These are phyloP conservation scores for Phytophthora aleatoria DNA, from an alignment of 352 stramenopile genomes.

Conservation along the genomic window DNA sequence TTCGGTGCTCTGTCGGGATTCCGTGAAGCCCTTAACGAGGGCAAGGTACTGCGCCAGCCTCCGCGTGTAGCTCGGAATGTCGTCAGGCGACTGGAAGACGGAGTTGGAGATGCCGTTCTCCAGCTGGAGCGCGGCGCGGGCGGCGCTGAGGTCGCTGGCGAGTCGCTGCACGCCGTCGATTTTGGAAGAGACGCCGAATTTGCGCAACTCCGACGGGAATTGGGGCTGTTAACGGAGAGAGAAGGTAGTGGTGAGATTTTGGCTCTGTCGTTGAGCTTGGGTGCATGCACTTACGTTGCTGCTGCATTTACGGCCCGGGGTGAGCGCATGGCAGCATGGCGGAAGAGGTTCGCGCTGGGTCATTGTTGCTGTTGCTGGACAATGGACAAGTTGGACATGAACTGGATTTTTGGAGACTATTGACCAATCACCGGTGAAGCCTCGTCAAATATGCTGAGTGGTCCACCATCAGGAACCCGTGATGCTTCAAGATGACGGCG, in stretches of 20 bases:
- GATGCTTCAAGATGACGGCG: no score
- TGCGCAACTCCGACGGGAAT: constrained; percentile 51
- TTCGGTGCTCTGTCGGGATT: constrained; percentile 5
- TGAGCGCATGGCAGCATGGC: constrained; percentile 59
- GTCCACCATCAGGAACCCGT: neutral
- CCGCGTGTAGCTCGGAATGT: constrained; percentile 39
- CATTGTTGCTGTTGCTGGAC: constrained; percentile 16
- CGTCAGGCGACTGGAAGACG: constrained; percentile 25
- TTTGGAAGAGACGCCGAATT: constrained; percentile 39
- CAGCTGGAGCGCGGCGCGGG: constrained; percentile 44
- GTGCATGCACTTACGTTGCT: constrained; percentile 33
- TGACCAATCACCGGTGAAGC: neutral
- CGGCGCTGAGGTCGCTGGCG: constrained; percentile 41
- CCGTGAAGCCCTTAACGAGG: constrained; percentile 61
- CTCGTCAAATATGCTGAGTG: constrained; percentile 6
- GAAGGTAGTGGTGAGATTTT: neutral
- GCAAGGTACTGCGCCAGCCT: constrained; percentile 51
- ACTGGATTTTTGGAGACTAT: constrained; percentile 20
- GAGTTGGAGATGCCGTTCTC: constrained; percentile 2
- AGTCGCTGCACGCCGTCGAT: constrained; percentile 44
- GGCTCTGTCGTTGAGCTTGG: neutral
- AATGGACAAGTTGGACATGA: constrained; percentile 13
- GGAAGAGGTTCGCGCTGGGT: constrained; percentile 46
- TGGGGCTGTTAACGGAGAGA: constrained; percentile 31
- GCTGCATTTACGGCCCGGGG: constrained; percentile 42